Evolutionary conservation across 148 eudicot genomes (phyloP).

Genomic region (Persicaria tinctoria): DNA sequence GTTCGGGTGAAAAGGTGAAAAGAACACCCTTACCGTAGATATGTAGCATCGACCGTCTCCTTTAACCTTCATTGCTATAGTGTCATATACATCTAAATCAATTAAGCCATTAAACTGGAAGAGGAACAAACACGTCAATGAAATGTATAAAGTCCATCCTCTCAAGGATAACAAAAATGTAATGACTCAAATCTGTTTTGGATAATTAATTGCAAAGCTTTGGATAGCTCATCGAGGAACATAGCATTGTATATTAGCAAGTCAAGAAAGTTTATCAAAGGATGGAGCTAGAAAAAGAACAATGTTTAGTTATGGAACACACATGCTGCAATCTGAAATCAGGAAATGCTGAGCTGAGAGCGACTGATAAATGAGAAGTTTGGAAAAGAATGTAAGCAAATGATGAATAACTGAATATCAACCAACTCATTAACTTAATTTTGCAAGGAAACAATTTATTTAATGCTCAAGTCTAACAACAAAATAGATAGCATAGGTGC

Average conservation of each 20-base stretch:
- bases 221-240: too few relatives aligned
- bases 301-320: neutral
- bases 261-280: too few relatives aligned
- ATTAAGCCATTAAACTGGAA: slow-evolving; percentile 90
- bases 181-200: too few relatives aligned
- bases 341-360: neutral
- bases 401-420: neutral
- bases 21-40: slow-evolving; percentile 55
- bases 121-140: too few relatives aligned
- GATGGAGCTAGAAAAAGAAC: neutral
- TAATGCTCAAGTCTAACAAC: too few relatives aligned
- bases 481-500: too few relatives aligned
- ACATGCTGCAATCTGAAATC: neutral
- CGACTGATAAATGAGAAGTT: neutral
- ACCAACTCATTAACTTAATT: too few relatives aligned
- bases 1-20: neutral
- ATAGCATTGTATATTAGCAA: too few relatives aligned
- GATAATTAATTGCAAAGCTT: too few relatives aligned
- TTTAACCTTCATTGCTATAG: slow-evolving; percentile 73
- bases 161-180: too few relatives aligned
- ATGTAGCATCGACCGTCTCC: slow-evolving; percentile 98
- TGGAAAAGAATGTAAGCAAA: neutral
- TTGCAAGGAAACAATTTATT: too few relatives aligned
- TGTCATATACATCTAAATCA: slow-evolving; percentile 87
- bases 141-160: too few relatives aligned